Conservation (phyloP, 1,284 basidiomycete genomes). For the Stygiomarasmius scandens region DNA sequence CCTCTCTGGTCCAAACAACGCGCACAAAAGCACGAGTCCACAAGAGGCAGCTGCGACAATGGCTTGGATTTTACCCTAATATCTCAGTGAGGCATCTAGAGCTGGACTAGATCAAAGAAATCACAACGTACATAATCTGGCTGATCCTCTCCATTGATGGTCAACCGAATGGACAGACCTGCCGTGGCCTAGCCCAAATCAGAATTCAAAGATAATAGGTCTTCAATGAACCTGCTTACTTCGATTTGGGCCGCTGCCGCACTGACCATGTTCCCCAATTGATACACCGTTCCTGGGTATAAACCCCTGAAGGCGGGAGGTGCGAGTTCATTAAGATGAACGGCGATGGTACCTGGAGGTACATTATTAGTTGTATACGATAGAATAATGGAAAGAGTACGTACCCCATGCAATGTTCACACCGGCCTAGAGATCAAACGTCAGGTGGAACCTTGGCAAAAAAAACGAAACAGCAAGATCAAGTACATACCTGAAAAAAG, state of each 20-base stretch:
- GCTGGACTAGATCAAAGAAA: background rate
- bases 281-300: conserved; percentile 92
- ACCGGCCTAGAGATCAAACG: background rate
- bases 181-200: conserved; percentile 12
- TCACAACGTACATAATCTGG: conserved; percentile 16
- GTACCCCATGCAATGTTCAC: conserved; percentile 12
- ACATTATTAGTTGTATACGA: no score
- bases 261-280: conserved; percentile 88
- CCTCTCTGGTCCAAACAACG: conserved; percentile 13
- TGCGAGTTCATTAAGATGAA: conserved; percentile 86
- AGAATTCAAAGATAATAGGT: background rate
- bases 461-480: background rate
- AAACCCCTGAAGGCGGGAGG: conserved; percentile 93
- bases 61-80: conserved; percentile 18
- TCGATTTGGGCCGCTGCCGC: conserved; percentile 91
- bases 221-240: conserved; percentile 58
- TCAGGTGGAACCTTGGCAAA: background rate
- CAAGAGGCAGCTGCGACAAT: conserved; percentile 19
- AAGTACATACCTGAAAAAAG: conserved; percentile 61
- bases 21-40: conserved; percentile 14
- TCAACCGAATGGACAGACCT: conserved; percentile 12
- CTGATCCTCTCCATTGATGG: conserved; percentile 14
- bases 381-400: no score
- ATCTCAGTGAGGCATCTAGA: no score
- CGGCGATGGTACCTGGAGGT: conserved; percentile 56